A percentile compares a stretch with the other conserved stretches of the same genome.
phyloP scores from a whole-genome alignment of 2,329 filamentous ascomycete species.

The Neofusicoccum umdonicola region DNA sequence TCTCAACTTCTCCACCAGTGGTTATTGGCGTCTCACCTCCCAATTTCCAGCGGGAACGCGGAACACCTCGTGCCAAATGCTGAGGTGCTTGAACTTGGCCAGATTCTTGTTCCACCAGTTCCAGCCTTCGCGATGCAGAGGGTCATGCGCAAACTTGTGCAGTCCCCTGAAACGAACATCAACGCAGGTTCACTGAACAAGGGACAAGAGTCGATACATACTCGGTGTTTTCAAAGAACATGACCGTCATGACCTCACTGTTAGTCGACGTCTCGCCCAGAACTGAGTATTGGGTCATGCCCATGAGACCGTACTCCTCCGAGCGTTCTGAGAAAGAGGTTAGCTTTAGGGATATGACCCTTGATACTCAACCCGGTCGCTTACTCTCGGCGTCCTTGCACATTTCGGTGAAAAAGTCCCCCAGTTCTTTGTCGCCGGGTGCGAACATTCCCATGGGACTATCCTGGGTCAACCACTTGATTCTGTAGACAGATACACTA shows the following conservation, averaged over 20 bases:
- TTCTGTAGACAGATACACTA: not conserved
- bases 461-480: not conserved
- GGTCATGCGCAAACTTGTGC: conserved; percentile 52
- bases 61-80: conserved; percentile 58
- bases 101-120: conserved; percentile 46
- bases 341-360: not conserved
- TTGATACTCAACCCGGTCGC: not conserved
- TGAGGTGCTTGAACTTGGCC: conserved; percentile 41
- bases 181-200: not conserved
- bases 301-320: conserved; percentile 3
- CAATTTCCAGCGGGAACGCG: conserved; percentile 45
- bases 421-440: conserved; percentile 45
- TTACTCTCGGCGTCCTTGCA: conserved; percentile 27
- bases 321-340: not conserved
- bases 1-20: not conserved
- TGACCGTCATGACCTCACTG: conserved; percentile 43
- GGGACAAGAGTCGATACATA: not conserved
- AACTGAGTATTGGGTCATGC: conserved; percentile 39
- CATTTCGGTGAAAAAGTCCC: conserved; percentile 42
- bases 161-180: conserved; percentile 31
- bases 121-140: conserved; percentile 50
- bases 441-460: conserved; percentile 49
- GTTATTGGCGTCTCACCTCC: conserved; percentile 44
- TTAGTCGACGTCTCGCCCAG: conserved; percentile 37
- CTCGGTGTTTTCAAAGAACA: conserved; percentile 53